Evolutionary conservation across 73 alveolate genomes (phyloP).

Genomic region (Paramecium sonneborni): DNA sequence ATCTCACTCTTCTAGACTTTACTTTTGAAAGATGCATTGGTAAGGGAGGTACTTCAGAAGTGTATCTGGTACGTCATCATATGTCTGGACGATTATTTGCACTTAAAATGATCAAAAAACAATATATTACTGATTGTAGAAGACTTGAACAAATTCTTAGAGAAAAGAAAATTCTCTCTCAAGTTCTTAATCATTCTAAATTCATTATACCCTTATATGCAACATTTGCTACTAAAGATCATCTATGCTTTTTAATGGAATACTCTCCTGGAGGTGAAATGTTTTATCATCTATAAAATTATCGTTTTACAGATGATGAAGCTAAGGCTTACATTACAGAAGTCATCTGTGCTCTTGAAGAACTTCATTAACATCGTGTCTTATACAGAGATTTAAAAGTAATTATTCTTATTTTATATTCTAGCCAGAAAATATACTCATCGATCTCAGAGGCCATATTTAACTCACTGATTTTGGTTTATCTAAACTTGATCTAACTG

Average conservation of each 20-base stretch:
- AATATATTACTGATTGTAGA: slow-evolving; percentile 59
- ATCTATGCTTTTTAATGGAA: slow-evolving; percentile 72
- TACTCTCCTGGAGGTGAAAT: slow-evolving; percentile 89
- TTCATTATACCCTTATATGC: slow-evolving; percentile 59
- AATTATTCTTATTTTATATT: not conserved
- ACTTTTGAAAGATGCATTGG: slow-evolving; percentile 57
- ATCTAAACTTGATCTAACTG: slow-evolving; percentile 62
- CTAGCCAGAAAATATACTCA: slow-evolving; percentile 75
- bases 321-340: slow-evolving; percentile 62
- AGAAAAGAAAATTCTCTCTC: slow-evolving; percentile 52
- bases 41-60: slow-evolving; percentile 67
- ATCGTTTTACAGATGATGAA: slow-evolving; percentile 68
- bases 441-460: slow-evolving; percentile 76
- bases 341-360: slow-evolving; percentile 69
- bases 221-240: slow-evolving; percentile 51
- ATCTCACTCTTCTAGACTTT: slow-evolving; percentile 2
- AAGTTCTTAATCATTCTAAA: slow-evolving; percentile 45
- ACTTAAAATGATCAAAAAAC: slow-evolving; percentile 58
- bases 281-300: slow-evolving; percentile 63
- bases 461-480: slow-evolving; percentile 77
- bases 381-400: slow-evolving; percentile 74
- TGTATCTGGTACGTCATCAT: slow-evolving; percentile 56
- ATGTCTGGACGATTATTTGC: slow-evolving; percentile 56
- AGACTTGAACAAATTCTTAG: slow-evolving; percentile 58
- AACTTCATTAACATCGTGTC: slow-evolving; percentile 69